These are phyloP conservation scores for Zelonia costaricensis DNA, from an alignment of 208 protist species.

Conservation along the genomic window DNA sequence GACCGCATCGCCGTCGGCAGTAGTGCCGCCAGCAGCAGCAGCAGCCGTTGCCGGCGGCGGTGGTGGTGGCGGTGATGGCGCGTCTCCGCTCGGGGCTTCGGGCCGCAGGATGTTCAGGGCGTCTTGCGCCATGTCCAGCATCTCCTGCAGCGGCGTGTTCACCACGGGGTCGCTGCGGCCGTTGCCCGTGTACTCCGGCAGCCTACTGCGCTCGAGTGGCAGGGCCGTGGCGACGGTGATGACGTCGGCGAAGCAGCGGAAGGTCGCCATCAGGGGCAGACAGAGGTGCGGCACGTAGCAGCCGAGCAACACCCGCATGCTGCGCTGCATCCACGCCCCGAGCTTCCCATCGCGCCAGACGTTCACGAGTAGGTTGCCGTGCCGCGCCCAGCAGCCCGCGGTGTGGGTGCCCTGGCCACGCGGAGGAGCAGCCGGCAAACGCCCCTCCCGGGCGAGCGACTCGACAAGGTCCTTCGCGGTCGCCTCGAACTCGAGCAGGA, in stretches of 20 bases:
- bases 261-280: constrained; percentile 57
- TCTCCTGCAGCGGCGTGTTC: constrained; percentile 49
- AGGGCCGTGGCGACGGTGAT: constrained; percentile 53
- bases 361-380: constrained; percentile 57
- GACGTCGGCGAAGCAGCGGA: constrained; percentile 49
- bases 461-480: constrained; percentile 39
- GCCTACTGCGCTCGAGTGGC: constrained; percentile 31
- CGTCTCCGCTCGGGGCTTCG: background rate
- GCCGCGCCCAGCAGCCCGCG: constrained; percentile 24
- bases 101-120: constrained; percentile 44
- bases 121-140: constrained; percentile 37
- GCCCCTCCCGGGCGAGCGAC: constrained; percentile 8
- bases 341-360: constrained; percentile 50
- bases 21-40: background rate
- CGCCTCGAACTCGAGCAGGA: constrained; percentile 45
- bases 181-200: constrained; percentile 38
- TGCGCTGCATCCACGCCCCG: constrained; percentile 57
- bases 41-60: no score
- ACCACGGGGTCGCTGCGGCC: constrained; percentile 25
- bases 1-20: background rate
- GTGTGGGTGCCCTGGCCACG: background rate
- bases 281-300: constrained; percentile 27
- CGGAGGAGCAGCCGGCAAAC: background rate
- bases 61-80: no score
- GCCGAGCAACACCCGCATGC: constrained; percentile 39